Evolutionary conservation across 805 yeast species (phyloP).

Genomic region (Saccharomycopsis fodiens): DNA sequence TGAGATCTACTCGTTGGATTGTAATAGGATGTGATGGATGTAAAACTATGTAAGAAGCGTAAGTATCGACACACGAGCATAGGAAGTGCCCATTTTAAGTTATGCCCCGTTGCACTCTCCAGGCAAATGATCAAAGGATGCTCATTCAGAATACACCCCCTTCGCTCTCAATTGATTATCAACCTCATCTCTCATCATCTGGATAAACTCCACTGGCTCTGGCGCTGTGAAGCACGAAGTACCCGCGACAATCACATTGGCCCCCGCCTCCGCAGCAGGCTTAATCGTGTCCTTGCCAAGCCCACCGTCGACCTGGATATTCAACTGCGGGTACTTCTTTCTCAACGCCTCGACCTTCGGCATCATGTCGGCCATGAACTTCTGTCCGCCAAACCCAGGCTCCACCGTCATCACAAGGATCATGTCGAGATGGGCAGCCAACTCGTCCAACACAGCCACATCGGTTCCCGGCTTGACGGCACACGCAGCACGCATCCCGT

Average conservation of each 20-base stretch:
- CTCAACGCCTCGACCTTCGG: slow-evolving; percentile 81
- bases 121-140: too few relatives aligned
- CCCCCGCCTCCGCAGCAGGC: slow-evolving; percentile 93
- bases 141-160: slow-evolving; percentile 37
- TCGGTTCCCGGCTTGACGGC: slow-evolving; percentile 93
- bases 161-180: slow-evolving; percentile 36
- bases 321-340: slow-evolving; percentile 61
- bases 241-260: slow-evolving; percentile 97
- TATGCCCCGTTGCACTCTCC: too few relatives aligned
- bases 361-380: slow-evolving; percentile 94
- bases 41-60: too few relatives aligned
- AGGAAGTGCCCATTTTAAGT: too few relatives aligned
- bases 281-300: slow-evolving; percentile 79
- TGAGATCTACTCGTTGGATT: too few relatives aligned
- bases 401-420: slow-evolving; percentile 97
- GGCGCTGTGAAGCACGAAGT: slow-evolving; percentile 85
- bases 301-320: slow-evolving; percentile 97
- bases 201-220: slow-evolving; percentile 71
- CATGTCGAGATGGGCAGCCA: slow-evolving; percentile 80
- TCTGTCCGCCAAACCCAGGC: slow-evolving; percentile 98
- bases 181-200: slow-evolving; percentile 58
- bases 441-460: slow-evolving; percentile 69
- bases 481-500: slow-evolving; percentile 90
- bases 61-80: too few relatives aligned
- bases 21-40: too few relatives aligned